Percentiles rank a stretch among this genome's conserved stretches.
These are phyloP conservation scores for Eucalyptus guilfoylei DNA, from an alignment of 345 rosid species.

Conservation along the genomic window DNA sequence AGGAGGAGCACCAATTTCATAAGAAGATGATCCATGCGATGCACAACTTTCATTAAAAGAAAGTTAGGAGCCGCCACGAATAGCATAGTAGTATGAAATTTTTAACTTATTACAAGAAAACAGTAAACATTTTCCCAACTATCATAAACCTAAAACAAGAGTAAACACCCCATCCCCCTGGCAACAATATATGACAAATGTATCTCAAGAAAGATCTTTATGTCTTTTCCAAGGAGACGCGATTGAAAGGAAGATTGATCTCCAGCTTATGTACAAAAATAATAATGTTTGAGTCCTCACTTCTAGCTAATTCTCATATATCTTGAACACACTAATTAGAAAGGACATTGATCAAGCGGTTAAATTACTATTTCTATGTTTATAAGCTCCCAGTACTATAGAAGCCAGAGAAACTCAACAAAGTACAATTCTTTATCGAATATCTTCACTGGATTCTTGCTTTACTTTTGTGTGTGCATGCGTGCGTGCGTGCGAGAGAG, in stretches of 20 bases:
- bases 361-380: background rate
- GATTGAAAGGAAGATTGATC: background rate
- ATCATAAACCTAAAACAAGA: background rate
- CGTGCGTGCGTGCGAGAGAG: too few species aligned
- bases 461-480: too few species aligned
- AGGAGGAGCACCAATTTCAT: constrained; percentile 16
- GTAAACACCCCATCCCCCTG: background rate
- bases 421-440: too few species aligned
- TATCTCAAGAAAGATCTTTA: background rate
- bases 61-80: background rate
- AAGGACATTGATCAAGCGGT: background rate
- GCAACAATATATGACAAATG: background rate
- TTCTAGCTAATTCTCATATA: background rate
- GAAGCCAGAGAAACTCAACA: background rate
- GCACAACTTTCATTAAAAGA: constrained; percentile 22
- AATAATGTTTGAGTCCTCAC: background rate
- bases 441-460: too few species aligned
- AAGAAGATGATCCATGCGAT: constrained; percentile 34
- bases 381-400: background rate
- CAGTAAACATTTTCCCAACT: background rate
- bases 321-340: background rate
- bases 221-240: background rate
- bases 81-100: background rate
- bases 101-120: background rate
- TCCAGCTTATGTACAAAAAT: background rate